Evolutionary conservation across 805 yeast genomes (phyloP), one percentile per base, ranked within the genome.

Genomic region (Cyberlindnera samutprakarnensis): DNA sequence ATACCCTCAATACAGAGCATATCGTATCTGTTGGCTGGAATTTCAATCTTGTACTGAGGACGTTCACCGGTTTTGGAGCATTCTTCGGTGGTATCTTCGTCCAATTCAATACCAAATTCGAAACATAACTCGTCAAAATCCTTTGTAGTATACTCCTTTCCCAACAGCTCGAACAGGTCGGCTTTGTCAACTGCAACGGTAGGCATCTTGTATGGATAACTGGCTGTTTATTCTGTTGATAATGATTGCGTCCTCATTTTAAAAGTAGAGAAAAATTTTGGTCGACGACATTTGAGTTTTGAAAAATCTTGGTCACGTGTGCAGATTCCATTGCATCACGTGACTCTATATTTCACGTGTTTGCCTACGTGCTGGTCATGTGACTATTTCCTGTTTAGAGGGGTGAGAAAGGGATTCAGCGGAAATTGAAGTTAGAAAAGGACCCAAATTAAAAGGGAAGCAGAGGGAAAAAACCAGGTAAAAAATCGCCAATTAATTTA

Each of bases 11-110:
- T 82, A 68, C 98, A 94, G 44, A 92, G 75, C 88, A 92, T 77
- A 59, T 92, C 99, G 55, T 92, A 94, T 69, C 99, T 82, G 65
- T 92, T 92, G 41, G 99, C 99, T 37, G 96, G 96, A 43, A 94
- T 78, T 60, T 92, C 99, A 52, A 92, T 86, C 64, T 92, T 92
- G 51, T 85, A 71, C 61, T 90, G 94, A n/a, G 99, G 96, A 59
- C 95, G 79, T 61, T 85, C 95, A 43, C 75, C 83, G n/a, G 68
- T 66, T 20, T 23, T 17, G n/a, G n/a, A n/a, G 44, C 81, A 78
- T 25, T 59, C 64, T 24, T 81, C 85, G 26, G 94, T 83, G 54
- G 95, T 86, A 59, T 94, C 97, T 64, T 94, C 99, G 58, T 92
- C 99, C 41, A 92, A 72, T 66, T 92, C 99, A 46, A 92, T 78